Evolutionary conservation across 1,284 basidiomycete species (phyloP), one percentile per base, ranked within the genome.

Genomic region (Abortiporus biennis): DNA sequence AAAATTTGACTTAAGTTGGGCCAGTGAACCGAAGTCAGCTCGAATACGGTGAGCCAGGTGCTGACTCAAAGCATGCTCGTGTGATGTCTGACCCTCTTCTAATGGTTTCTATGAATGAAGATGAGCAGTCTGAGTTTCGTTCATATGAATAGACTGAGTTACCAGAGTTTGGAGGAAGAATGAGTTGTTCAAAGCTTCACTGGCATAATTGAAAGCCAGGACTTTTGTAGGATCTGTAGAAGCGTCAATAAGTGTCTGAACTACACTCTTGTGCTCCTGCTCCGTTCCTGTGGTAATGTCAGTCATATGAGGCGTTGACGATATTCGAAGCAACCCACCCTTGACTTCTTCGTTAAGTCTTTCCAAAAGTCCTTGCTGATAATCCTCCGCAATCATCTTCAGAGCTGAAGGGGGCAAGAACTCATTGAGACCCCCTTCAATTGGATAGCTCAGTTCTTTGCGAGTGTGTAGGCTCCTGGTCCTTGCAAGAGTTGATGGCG

Each of bases 161-260:
- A 94, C 90, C 35, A 99, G 70, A 44, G 73, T 74, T 54, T 87
- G 78, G 21, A 99, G 75, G 74, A 98, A 99, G 74, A 92, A 99
- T 55, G 82, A 84, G 63, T 97, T 98, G 69, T 99, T 99, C 49
- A 97, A 70, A 9, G 95, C 91, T 40, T 92, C 78, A 48, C 86
- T 87, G 2, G 93, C 92, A 57, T 94, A 92, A 67, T 92, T 96
- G 68, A 94, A 98, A 27, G 82, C 80, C 36, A 94, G 67, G 3
- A 81, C 74, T 47, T 79, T 68, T 27, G 74, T 69, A 31, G 78
- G 76, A 41, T 82, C 71, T 23, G 66, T 59, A 2, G 92, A 78
- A 3, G 87, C 77, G 39, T 75, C 72, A 27, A 91, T 77, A 29
- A 94, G 76, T 13, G 87, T 85, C 53, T 96, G 81, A 0, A 78